Evolutionary conservation across 768 basidiomycete genomes (phyloP), one percentile per base, ranked within the genome.

Genomic region (Trichaptum fuscoviolaceum): DNA sequence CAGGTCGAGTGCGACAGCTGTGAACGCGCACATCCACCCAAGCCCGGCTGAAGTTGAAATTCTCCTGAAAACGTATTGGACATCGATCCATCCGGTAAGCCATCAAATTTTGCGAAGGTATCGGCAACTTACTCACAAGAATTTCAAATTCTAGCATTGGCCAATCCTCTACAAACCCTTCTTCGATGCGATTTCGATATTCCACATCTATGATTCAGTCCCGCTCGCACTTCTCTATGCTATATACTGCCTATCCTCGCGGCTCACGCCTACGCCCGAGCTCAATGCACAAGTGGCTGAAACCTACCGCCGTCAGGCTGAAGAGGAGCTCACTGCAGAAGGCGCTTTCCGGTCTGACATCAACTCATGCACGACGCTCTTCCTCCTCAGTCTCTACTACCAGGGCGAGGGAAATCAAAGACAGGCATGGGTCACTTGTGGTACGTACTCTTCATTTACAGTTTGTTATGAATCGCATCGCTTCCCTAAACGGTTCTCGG

Each of bases 351-450:
- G 59, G 25, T 25, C 25, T 34, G 30, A 25, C 24, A 25, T 61
- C 23, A 34, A 61, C 15, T 25, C 59, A 24, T 61, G 59, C 23
- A 61, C 59, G 1, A 34, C 59, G 59, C 59, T 61, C 23, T 61
- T 61, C 59, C 30, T 61, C 25, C 59, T 61, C 18, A 61, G 59
- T 34, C 59, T 61, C 2, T 34, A 61, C 30, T 61, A 61, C 23
- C 59, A 61, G 25, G 59, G 59, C 59, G 59, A 61, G 59, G 59
- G 59, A 25, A 61, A 61, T 23, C 59, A 61, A 34, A 25, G 59
- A 34, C 59, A 61, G 23, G 59, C 59, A 2, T 61, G 59, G 59
- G 59, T 61, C 25, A 25, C 30, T 15, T 61, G 59, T 34, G 59
- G 59, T 61, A 34, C 3, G 59, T 52, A 20, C 15, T 52, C 42